phyloP scores from a whole-genome alignment of 257 asterid genomes.

The Capsicum chinense region DNA sequence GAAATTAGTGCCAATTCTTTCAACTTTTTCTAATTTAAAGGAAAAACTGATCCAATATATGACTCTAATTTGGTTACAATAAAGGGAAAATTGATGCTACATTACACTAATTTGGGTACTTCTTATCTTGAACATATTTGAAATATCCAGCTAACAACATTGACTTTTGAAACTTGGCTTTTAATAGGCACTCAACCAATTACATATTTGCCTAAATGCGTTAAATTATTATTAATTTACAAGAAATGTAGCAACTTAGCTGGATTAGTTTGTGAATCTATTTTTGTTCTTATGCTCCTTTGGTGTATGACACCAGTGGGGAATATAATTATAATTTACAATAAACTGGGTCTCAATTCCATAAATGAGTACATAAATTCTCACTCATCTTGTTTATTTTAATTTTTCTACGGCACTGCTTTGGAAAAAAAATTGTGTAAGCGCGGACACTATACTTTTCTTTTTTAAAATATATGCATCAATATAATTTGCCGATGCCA shows the following conservation, averaged over 20 bases:
- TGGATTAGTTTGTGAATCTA: background rate
- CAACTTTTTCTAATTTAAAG: background rate
- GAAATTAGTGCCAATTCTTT: background rate
- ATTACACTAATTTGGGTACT: background rate
- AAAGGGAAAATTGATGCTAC: background rate
- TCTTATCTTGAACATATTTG: background rate
- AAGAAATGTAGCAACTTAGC: background rate
- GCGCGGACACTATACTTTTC: no score
- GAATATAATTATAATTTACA: no score
- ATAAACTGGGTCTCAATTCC: no score
- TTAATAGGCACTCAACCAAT: conserved; percentile 2
- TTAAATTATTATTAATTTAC: background rate
- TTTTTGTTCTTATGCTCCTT: no score
- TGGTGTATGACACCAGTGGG: no score
- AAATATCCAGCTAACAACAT: background rate
- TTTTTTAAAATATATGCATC: no score
- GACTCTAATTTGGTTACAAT: background rate
- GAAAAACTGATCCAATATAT: background rate
- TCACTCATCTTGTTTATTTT: no score
- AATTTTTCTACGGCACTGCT: no score
- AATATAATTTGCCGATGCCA: no score
- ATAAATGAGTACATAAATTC: no score
- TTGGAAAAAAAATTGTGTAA: no score
- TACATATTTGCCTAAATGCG: background rate
- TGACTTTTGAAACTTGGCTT: background rate